phyloP scores from a whole-genome alignment of 2,329 filamentous ascomycete species.

The Stachybotrys chartarum region DNA sequence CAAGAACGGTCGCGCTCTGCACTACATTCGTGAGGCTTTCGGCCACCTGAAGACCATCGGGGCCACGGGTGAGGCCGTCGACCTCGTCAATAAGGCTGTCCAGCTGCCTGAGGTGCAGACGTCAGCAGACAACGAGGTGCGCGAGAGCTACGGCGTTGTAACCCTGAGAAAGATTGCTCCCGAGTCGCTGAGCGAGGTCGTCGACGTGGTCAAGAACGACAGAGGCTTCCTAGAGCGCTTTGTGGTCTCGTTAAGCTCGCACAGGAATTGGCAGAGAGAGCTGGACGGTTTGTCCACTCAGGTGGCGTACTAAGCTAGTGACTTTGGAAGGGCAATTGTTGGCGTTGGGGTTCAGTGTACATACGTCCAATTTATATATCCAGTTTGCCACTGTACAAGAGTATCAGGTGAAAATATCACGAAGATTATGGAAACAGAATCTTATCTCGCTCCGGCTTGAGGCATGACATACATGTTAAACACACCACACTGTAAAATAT shows the following conservation, averaged over 20 bases:
- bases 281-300: constrained; percentile 57
- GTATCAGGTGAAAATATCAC: too few species aligned
- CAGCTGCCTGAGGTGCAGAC: constrained; percentile 33
- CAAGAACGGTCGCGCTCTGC: constrained; percentile 63
- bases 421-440: too few species aligned
- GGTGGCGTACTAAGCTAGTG: constrained; percentile 56
- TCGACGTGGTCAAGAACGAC: constrained; percentile 59
- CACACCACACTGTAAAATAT: not conserved
- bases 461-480: too few species aligned
- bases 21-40: constrained; percentile 76
- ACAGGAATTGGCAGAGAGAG: constrained; percentile 70
- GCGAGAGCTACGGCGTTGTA: constrained; percentile 70
- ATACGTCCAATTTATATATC: not conserved
- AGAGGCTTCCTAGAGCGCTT: constrained; percentile 66
- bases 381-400: not conserved
- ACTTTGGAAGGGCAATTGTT: not conserved
- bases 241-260: constrained; percentile 56
- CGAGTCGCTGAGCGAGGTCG: constrained; percentile 51
- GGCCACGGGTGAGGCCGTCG: constrained; percentile 64
- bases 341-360: too few species aligned
- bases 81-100: constrained; percentile 48
- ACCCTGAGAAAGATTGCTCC: constrained; percentile 51
- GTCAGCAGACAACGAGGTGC: constrained; percentile 37
- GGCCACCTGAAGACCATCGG: constrained; percentile 76
- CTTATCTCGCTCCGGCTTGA: not conserved